phyloP scores from a whole-genome alignment of 192 early-diverging fungal genomes.

The Coemansia sp. region DNA sequence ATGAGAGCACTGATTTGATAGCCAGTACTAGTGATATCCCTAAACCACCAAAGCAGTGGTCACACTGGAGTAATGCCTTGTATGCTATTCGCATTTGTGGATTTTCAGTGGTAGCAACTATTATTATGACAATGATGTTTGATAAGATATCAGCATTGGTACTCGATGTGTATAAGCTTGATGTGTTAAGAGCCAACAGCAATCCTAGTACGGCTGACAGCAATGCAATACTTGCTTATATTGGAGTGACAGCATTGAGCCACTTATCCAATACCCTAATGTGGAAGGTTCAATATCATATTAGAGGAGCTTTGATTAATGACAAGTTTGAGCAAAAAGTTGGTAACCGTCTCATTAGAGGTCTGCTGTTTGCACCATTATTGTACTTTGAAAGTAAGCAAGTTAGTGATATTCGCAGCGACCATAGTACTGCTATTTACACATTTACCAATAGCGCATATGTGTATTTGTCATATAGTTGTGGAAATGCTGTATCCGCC shows the following conservation, averaged over 20 bases:
- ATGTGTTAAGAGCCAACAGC: neutral
- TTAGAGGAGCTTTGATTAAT: neutral
- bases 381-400: conserved; percentile 1
- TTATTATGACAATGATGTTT: neutral
- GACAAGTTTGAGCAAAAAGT: neutral
- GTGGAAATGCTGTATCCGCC: neutral
- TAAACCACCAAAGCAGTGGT: conserved; percentile 1
- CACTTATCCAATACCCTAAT: neutral
- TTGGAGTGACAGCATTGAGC: neutral
- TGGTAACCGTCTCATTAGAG: neutral
- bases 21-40: neutral
- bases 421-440: neutral
- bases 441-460: neutral
- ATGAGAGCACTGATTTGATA: neutral
- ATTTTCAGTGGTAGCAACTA: neutral
- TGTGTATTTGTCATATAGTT: neutral
- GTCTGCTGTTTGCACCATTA: neutral
- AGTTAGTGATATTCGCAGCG: neutral
- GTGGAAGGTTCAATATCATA: neutral
- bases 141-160: neutral
- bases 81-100: conserved; percentile 29
- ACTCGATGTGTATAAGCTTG: neutral
- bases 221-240: neutral
- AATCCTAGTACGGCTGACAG: neutral
- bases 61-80: conserved; percentile 59